Evolutionary conservation across 192 early-diverging fungal genomes (phyloP).

Genomic region (Coemansia sp.): DNA sequence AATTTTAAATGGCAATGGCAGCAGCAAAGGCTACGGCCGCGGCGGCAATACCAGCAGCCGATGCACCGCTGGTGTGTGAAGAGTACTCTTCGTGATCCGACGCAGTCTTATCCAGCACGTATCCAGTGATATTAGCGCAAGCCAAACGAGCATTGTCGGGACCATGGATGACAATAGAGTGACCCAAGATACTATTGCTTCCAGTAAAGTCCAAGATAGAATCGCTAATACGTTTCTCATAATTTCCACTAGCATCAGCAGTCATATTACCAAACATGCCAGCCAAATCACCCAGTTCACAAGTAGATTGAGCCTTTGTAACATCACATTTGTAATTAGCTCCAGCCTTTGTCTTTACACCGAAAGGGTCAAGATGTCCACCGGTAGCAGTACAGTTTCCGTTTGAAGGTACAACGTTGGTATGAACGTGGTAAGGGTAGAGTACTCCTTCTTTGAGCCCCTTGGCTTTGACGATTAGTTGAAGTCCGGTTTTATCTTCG

Average conservation of each 20-base stretch:
- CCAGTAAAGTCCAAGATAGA: conserved; percentile 45
- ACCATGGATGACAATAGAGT: conserved; percentile 58
- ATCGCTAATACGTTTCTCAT: conserved; percentile 24
- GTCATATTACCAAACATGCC: conserved; percentile 54
- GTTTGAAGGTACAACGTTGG: conserved; percentile 23
- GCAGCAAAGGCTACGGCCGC: conserved; percentile 14
- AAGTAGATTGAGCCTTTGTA: conserved; percentile 25
- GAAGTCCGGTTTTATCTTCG: conserved; percentile 15
- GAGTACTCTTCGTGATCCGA: background rate
- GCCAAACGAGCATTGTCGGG: conserved; percentile 51
- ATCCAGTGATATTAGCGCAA: conserved; percentile 54
- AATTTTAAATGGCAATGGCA: conserved; percentile 10
- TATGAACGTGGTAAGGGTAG: conserved; percentile 52
- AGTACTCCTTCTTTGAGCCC: conserved; percentile 22
- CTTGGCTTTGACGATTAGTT: conserved; percentile 21
- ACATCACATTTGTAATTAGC: conserved; percentile 32
- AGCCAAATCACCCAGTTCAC: conserved; percentile 58
- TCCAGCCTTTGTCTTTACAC: conserved; percentile 11
- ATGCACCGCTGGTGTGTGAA: conserved; percentile 4
- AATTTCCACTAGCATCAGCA: conserved; percentile 20
- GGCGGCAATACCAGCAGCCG: conserved; percentile 7
- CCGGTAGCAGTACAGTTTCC: conserved; percentile 51
- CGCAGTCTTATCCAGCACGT: conserved; percentile 14
- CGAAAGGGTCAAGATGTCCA: conserved; percentile 44
- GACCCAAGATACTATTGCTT: conserved; percentile 48